Evolutionary conservation across 192 early-diverging fungal species (phyloP).

Genomic region (Linnemannia hyalina): DNA sequence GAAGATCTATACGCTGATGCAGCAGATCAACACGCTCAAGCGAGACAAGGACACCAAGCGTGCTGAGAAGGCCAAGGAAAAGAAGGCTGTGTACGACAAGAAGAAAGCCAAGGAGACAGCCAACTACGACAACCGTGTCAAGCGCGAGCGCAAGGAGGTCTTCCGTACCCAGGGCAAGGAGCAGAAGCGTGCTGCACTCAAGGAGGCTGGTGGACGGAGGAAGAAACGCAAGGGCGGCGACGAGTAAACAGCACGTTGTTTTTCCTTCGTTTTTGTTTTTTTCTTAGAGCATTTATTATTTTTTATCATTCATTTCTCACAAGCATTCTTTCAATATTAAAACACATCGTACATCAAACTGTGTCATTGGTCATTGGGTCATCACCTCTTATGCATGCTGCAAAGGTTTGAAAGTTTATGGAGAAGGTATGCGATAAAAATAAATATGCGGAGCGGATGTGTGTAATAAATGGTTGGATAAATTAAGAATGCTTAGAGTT

Average conservation of each 20-base stretch:
- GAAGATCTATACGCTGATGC: constrained; percentile 86
- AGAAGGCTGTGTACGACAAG: constrained; percentile 65
- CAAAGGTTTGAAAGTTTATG: background rate
- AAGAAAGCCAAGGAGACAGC: constrained; percentile 67
- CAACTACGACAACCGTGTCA: constrained; percentile 65
- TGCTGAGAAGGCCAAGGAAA: constrained; percentile 70
- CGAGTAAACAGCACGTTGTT: constrained; percentile 25
- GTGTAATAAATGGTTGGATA: background rate
- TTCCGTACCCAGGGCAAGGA: constrained; percentile 74
- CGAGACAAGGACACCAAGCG: constrained; percentile 89
- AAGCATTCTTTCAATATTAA: background rate
- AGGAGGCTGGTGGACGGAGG: constrained; percentile 55
- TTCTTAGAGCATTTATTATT: background rate
- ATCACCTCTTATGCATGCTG: background rate
- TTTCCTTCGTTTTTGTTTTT: background rate
- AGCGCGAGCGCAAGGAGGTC: constrained; percentile 74
- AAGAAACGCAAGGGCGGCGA: constrained; percentile 48
- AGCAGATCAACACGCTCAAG: constrained; percentile 87
- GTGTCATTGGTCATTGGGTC: background rate
- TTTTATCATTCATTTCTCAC: background rate
- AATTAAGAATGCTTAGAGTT: background rate
- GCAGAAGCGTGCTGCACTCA: constrained; percentile 51
- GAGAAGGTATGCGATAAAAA: constrained; percentile 6
- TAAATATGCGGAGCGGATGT: background rate
- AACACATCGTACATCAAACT: background rate